phyloP scores from a whole-genome alignment of 208 protist genomes.

The Angomonas deanei region DNA sequence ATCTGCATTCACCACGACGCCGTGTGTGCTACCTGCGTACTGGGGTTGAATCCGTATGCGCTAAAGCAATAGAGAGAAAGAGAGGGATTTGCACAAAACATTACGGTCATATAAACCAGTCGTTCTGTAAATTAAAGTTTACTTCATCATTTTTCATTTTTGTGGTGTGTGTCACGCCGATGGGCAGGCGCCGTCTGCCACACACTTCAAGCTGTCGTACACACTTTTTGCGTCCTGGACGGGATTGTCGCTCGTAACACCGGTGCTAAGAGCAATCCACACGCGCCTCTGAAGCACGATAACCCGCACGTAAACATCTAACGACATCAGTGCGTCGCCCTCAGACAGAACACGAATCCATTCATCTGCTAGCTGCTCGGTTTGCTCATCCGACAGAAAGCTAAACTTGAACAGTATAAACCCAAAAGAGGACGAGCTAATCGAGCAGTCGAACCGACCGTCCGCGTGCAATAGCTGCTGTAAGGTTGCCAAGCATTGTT shows the following conservation, averaged over 20 bases:
- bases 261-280: constrained; percentile 10
- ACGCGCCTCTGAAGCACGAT: constrained; percentile 14
- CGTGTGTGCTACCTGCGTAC: too few relatives aligned
- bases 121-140: too few relatives aligned
- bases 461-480: constrained; percentile 39
- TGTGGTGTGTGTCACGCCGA: too few relatives aligned
- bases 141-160: too few relatives aligned
- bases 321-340: too few relatives aligned
- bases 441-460: constrained; percentile 58
- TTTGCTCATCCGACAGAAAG: constrained; percentile 56
- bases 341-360: too few relatives aligned
- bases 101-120: too few relatives aligned
- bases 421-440: constrained; percentile 42
- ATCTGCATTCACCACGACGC: too few relatives aligned
- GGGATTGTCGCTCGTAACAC: background rate
- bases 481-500: constrained; percentile 9
- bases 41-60: background rate
- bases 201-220: too few relatives aligned
- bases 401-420: constrained; percentile 56
- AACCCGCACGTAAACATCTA: constrained; percentile 1
- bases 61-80: background rate
- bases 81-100: too few relatives aligned
- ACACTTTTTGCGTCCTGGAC: constrained; percentile 10
- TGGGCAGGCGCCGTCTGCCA: too few relatives aligned
- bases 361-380: constrained; percentile 20